phyloP scores from a whole-genome alignment of 73 alveolate genomes.

The Paramecium sexaurelia region DNA sequence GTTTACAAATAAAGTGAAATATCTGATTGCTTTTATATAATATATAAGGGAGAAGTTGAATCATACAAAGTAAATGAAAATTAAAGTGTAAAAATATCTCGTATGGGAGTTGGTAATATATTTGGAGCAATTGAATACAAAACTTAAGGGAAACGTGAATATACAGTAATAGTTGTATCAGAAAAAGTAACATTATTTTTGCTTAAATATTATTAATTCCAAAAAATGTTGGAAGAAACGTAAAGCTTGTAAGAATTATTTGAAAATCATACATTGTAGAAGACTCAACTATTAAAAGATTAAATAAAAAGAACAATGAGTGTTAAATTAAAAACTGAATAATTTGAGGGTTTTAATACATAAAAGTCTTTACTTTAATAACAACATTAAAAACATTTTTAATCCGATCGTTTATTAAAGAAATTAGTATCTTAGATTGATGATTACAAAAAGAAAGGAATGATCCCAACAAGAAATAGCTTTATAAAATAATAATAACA shows the following conservation, averaged over 20 bases:
- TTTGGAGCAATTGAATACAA: not conserved
- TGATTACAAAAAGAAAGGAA: conserved; percentile 32
- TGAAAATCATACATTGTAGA: not conserved
- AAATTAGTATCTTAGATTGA: not conserved
- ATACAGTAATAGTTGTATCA: not conserved
- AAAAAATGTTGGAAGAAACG: not conserved
- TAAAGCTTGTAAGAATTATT: not conserved
- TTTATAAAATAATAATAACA: not conserved
- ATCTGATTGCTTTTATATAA: not conserved
- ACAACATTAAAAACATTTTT: not conserved
- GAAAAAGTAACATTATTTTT: not conserved
- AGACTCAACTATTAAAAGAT: not conserved
- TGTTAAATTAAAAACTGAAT: not conserved
- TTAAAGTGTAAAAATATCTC: not conserved
- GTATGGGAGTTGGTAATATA: not conserved
- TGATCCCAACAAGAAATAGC: not conserved
- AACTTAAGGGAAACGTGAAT: not conserved
- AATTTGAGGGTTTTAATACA: not conserved
- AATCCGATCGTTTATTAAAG: not conserved
- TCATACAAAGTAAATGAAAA: not conserved
- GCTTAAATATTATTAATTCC: not conserved
- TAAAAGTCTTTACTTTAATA: not conserved
- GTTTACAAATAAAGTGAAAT: not conserved
- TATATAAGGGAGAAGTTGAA: conserved; percentile 24
- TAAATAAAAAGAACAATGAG: conserved; percentile 16